phyloP scores from a whole-genome alignment of 768 basidiomycete genomes.

The Hydnum rufescens region DNA sequence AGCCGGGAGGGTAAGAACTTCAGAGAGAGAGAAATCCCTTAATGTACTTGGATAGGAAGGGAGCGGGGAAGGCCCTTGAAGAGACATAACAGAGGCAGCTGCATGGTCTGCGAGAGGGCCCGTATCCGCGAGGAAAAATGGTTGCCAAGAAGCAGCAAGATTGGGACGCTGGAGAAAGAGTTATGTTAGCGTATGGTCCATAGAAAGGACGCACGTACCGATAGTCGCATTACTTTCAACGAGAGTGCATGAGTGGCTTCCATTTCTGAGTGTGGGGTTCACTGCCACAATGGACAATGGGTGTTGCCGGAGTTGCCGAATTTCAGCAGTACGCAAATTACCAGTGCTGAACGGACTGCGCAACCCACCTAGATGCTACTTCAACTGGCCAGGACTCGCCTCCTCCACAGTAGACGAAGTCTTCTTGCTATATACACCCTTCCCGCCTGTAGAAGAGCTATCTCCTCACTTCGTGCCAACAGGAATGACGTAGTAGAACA shows the following conservation, averaged over 20 bases:
- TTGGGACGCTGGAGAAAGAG: constrained; percentile 37
- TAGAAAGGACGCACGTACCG: constrained; percentile 26
- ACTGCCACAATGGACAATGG: no score
- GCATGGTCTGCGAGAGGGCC: constrained; percentile 40
- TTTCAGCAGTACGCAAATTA: no score
- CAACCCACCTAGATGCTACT: no score
- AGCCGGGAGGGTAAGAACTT: constrained; percentile 60
- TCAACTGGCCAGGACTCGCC: no score
- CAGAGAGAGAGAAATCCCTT: constrained; percentile 58
- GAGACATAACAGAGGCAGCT: constrained; percentile 52
- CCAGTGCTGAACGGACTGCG: no score
- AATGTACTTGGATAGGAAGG: constrained; percentile 66
- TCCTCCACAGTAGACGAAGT: no score
- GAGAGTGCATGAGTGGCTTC: constrained; percentile 35
- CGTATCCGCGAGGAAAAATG: constrained; percentile 33
- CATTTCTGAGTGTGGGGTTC: no score
- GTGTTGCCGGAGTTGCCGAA: no score
- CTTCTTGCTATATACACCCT: no score
- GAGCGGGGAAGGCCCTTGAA: constrained; percentile 48
- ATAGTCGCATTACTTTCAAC: constrained; percentile 74
- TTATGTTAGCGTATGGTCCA: background rate
- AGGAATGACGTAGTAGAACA: no score
- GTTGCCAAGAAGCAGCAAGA: constrained; percentile 60
- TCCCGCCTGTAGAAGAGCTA: no score
- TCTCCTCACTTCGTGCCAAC: no score